Evolutionary conservation across 75 land plant genomes (phyloP).

Genomic region (Picea sitchensis): DNA sequence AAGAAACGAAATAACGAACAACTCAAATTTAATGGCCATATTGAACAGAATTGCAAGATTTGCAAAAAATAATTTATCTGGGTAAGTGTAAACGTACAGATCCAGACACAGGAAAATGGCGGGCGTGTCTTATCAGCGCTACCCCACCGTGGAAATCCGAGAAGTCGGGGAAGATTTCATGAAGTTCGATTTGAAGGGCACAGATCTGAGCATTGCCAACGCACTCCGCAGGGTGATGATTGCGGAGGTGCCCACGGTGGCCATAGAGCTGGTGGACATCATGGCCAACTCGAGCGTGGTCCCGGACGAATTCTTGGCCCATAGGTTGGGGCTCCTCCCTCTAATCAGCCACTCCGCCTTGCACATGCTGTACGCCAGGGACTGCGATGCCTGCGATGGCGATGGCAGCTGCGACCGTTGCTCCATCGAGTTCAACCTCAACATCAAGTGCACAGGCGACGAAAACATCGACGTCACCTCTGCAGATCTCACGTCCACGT

Average conservation of each 20-base stretch:
- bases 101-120: too few species aligned
- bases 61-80: too few species aligned
- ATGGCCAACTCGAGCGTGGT: not conserved
- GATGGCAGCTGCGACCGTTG: not conserved
- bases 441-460: slow-evolving; percentile 6
- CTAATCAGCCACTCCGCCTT: slow-evolving; percentile 10
- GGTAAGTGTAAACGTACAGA: too few species aligned
- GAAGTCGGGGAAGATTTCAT: slow-evolving; percentile 9
- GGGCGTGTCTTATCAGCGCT: slow-evolving; percentile 9
- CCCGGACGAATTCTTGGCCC: slow-evolving; percentile 10
- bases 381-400: slow-evolving; percentile 14
- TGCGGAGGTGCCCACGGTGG: slow-evolving; percentile 12
- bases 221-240: slow-evolving; percentile 18
- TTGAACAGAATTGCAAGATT: too few species aligned
- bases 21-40: too few species aligned
- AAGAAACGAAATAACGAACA: too few species aligned
- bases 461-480: slow-evolving; percentile 10
- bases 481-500: not conserved
- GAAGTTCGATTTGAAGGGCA: slow-evolving; percentile 11
- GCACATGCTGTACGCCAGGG: slow-evolving; percentile 10
- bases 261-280: slow-evolving; percentile 13
- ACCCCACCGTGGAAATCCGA: slow-evolving; percentile 5
- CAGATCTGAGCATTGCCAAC: slow-evolving; percentile 14
- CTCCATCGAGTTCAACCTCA: slow-evolving; percentile 7
- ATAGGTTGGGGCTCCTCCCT: slow-evolving; percentile 13